These are phyloP conservation scores for Glarea lozoyensis DNA, from an alignment of 495 filamentous ascomycete species.

Conservation along the genomic window DNA sequence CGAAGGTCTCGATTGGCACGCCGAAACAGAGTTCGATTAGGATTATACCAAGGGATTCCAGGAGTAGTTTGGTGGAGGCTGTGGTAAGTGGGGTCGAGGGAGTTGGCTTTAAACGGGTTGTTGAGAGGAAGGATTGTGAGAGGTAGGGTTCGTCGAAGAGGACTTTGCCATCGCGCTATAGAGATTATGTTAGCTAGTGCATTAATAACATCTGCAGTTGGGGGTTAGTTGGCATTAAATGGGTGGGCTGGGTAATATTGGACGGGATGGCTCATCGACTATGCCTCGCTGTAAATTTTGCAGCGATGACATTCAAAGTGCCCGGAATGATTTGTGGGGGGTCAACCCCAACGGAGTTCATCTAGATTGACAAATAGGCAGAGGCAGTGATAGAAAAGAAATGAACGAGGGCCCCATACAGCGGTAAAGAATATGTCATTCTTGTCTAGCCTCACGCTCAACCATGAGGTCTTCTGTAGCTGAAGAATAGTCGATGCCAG, in stretches of 20 bases:
- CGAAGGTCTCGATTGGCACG: not conserved
- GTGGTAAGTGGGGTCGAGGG: not conserved
- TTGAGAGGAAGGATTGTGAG: not conserved
- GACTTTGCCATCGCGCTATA: not conserved
- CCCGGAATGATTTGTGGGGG: too few species aligned
- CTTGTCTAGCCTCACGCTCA: not conserved
- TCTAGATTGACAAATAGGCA: too few species aligned
- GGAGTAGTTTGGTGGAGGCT: not conserved
- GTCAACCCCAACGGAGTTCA: too few species aligned
- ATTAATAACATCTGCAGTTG: too few species aligned
- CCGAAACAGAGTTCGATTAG: not conserved
- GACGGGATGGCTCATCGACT: too few species aligned
- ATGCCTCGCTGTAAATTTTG: too few species aligned
- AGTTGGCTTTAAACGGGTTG: not conserved
- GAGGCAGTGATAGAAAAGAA: too few species aligned
- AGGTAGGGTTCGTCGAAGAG: not conserved
- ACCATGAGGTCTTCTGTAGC: not conserved
- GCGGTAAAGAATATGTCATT: not conserved
- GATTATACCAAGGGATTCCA: not conserved
- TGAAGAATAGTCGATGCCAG: not conserved
- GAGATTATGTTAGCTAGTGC: too few species aligned
- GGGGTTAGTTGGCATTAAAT: too few species aligned
- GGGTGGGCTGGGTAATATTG: too few species aligned
- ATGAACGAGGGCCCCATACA: too few species aligned
- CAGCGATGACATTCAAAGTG: too few species aligned